Evolutionary conservation across 108 stramenopile genomes (phyloP).

Genomic region (Skeletonema costatum): DNA sequence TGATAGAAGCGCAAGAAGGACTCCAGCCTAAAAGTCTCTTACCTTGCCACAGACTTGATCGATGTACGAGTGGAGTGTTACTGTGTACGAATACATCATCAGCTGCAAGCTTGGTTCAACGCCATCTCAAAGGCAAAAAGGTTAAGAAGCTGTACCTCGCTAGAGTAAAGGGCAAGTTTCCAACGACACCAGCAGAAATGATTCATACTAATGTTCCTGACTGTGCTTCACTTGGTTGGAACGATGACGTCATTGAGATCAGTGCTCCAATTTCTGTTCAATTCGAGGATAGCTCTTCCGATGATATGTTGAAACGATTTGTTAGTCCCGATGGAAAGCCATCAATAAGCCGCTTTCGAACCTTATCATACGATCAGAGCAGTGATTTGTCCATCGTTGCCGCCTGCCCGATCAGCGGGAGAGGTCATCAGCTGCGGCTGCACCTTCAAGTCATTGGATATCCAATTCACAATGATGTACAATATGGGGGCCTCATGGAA

Average conservation of each 20-base stretch:
- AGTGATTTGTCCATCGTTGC: conserved; percentile 62
- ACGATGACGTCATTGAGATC: conserved; percentile 45
- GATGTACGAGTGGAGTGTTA: conserved; percentile 77
- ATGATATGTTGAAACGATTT: conserved; percentile 63
- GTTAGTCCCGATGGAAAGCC: conserved; percentile 62
- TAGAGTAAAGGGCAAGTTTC: conserved; percentile 66
- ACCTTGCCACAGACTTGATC: conserved; percentile 84
- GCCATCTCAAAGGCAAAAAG: conserved; percentile 8
- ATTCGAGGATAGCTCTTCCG: conserved; percentile 14
- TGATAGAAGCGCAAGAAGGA: conserved; percentile 80
- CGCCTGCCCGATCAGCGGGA: conserved; percentile 83
- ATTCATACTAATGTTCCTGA: conserved; percentile 5
- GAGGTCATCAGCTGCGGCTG: conserved; percentile 93
- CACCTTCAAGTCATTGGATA: conserved; percentile 79
- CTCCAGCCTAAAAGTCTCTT: conserved; percentile 60
- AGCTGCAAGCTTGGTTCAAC: conserved; percentile 68
- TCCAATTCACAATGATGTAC: conserved; percentile 82
- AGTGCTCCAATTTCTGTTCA: conserved; percentile 70
- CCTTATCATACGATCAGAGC: conserved; percentile 52
- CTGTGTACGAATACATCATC: conserved; percentile 59
- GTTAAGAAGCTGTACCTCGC: conserved; percentile 81
- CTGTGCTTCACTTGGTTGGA: conserved; percentile 33
- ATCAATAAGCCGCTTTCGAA: conserved; percentile 68
- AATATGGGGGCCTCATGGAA: conserved; percentile 67
- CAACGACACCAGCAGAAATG: conserved; percentile 13